phyloP scores from a whole-genome alignment of 2,329 filamentous ascomycete species.

The Curvularia verruculosa region DNA sequence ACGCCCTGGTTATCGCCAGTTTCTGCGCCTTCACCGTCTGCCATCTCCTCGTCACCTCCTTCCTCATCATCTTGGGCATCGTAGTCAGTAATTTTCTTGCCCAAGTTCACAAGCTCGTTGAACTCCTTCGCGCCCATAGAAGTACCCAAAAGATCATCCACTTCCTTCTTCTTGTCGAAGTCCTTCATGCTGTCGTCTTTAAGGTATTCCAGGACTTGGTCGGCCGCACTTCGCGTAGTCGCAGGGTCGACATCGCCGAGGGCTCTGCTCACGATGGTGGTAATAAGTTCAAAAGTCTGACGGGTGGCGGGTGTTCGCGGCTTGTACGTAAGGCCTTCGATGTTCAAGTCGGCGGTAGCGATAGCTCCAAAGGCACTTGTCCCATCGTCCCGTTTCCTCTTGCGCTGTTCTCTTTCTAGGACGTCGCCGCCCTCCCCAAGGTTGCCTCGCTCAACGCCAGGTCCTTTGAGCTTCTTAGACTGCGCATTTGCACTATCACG shows the following conservation, averaged over 20 bases:
- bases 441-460: conserved; percentile 74
- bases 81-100: conserved; percentile 99
- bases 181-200: conserved; percentile 97
- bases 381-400: conserved; percentile 77
- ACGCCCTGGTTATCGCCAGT: conserved; percentile 90
- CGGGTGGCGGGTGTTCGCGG: conserved; percentile 90
- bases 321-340: conserved; percentile 91
- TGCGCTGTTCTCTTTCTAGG: conserved; percentile 80
- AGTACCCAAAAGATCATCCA: conserved; percentile 89
- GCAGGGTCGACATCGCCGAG: conserved; percentile 93
- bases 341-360: conserved; percentile 79
- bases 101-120: conserved; percentile 93
- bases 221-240: conserved; percentile 89
- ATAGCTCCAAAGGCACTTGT: conserved; percentile 69
- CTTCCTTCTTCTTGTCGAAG: conserved; percentile 96
- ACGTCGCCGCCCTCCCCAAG: conserved; percentile 84
- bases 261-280: conserved; percentile 85
- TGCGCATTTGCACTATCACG: conserved; percentile 80
- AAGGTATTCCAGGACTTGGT: conserved; percentile 85
- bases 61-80: conserved; percentile 96
- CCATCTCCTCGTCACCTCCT: conserved; percentile 68
- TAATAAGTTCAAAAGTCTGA: conserved; percentile 91
- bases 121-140: conserved; percentile 87
- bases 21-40: conserved; percentile 69
- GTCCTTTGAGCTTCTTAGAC: conserved; percentile 71